A percentile compares a stretch with the other conserved stretches of the same genome.
These are phyloP conservation scores for Trypanosoma avium DNA, from an alignment of 208 protist genomes.

Conservation along the genomic window DNA sequence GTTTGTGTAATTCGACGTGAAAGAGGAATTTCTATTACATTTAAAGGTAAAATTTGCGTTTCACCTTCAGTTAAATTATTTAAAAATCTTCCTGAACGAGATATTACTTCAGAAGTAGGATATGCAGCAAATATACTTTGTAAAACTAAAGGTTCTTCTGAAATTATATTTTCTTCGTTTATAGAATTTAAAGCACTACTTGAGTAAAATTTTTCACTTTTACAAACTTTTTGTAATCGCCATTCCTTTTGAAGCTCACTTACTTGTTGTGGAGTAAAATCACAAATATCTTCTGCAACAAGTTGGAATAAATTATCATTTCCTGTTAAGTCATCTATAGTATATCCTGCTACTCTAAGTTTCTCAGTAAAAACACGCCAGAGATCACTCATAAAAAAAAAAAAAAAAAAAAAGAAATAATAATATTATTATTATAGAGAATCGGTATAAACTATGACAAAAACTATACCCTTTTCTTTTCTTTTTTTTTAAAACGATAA, in stretches of 20 bases:
- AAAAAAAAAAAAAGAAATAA: constrained; percentile 19
- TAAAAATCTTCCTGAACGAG: constrained; percentile 6
- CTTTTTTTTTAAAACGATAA: no score
- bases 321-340: constrained; percentile 47
- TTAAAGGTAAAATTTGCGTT: background rate
- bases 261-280: constrained; percentile 53
- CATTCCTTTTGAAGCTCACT: constrained; percentile 45
- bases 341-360: constrained; percentile 58
- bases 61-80: constrained; percentile 7
- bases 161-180: no score
- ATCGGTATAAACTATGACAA: no score
- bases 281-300: constrained; percentile 53
- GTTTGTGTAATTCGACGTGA: background rate
- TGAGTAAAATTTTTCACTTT: background rate
- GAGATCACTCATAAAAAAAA: constrained; percentile 37
- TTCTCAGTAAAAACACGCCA: constrained; percentile 50
- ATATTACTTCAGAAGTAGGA: constrained; percentile 1
- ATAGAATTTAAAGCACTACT: no score
- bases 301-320: constrained; percentile 63
- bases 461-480: no score
- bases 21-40: constrained; percentile 11
- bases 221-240: constrained; percentile 1
- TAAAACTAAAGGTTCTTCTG: background rate
- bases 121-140: background rate
- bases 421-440: background rate